A percentile compares a stretch with the other conserved stretches of the same genome.
These are phyloP conservation scores for Aureoboletus auriporus DNA, from an alignment of 768 basidiomycete species.

Conservation along the genomic window DNA sequence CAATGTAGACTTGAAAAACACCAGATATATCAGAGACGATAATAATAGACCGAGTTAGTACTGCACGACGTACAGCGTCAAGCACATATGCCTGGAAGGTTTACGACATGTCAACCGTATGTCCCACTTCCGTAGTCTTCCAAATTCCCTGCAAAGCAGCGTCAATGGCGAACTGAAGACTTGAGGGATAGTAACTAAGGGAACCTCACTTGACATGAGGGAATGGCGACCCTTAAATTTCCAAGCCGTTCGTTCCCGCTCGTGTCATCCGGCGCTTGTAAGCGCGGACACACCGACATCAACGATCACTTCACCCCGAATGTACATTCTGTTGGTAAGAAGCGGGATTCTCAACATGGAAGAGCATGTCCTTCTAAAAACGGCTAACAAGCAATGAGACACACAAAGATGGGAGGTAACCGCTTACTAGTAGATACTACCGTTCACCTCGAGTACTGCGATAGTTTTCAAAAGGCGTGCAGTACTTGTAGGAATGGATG, in stretches of 20 bases:
- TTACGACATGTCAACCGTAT: too few relatives aligned
- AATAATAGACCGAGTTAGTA: background rate
- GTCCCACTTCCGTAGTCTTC: background rate
- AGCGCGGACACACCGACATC: background rate
- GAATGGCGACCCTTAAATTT: background rate
- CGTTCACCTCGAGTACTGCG: constrained; percentile 10
- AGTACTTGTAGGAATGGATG: constrained; percentile 1
- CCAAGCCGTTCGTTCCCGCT: background rate
- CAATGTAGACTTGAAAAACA: too few relatives aligned
- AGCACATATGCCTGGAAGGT: too few relatives aligned
- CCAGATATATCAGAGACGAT: background rate
- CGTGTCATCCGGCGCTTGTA: background rate
- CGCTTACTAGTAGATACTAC: constrained; percentile 44
- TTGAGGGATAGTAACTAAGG: too few relatives aligned
- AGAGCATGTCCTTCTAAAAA: background rate
- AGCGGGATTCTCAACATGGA: constrained; percentile 1
- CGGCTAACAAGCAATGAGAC: background rate
- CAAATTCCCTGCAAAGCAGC: too few relatives aligned
- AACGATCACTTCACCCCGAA: background rate
- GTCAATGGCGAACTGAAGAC: too few relatives aligned
- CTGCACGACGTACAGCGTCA: too few relatives aligned
- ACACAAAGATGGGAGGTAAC: constrained; percentile 33
- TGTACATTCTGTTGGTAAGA: constrained; percentile 11
- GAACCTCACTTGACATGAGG: background rate
- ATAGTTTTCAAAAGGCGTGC: constrained; percentile 6